Evolutionary conservation across 106 monocot genomes (phyloP).

Genomic region (Dactylorhiza incarnata): DNA sequence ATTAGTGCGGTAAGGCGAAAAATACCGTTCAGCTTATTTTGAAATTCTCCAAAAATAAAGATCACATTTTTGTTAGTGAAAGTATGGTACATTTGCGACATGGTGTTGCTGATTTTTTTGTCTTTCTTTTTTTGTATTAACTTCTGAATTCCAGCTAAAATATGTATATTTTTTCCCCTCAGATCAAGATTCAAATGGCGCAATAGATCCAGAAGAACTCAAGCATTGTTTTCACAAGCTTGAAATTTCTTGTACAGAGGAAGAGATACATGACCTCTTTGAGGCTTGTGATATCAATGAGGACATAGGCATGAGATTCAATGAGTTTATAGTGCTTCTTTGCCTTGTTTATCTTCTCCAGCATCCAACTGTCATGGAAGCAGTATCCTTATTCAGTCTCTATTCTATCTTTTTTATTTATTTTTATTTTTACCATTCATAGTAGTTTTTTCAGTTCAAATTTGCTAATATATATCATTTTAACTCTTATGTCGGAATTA

Average conservation of each 20-base stretch:
- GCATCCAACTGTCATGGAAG: slow-evolving; percentile 30
- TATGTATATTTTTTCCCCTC: background rate
- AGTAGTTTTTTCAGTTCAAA: too few species aligned
- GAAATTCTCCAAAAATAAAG: too few species aligned
- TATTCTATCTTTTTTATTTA: background rate
- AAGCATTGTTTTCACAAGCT: slow-evolving; percentile 68
- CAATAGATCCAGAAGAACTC: slow-evolving; percentile 75
- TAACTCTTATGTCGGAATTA: too few species aligned
- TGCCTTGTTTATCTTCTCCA: slow-evolving; percentile 90
- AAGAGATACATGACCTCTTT: slow-evolving; percentile 76
- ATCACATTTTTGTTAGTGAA: too few species aligned
- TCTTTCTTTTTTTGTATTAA: too few species aligned
- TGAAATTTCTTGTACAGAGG: slow-evolving; percentile 62
- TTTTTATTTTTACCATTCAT: background rate
- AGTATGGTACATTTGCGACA: too few species aligned
- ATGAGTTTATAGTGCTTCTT: slow-evolving; percentile 93
- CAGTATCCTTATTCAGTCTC: slow-evolving; percentile 55
- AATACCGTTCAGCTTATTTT: too few species aligned
- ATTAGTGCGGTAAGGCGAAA: too few species aligned
- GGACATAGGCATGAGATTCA: slow-evolving; percentile 80
- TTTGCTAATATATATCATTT: too few species aligned
- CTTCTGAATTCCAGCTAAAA: background rate
- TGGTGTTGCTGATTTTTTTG: too few species aligned
- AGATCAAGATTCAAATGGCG: slow-evolving; percentile 92
- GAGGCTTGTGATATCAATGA: slow-evolving; percentile 75